Evolutionary conservation across 345 rosid genomes (phyloP), one percentile per base, ranked within the genome.

Genomic region (Turnera subulata): DNA sequence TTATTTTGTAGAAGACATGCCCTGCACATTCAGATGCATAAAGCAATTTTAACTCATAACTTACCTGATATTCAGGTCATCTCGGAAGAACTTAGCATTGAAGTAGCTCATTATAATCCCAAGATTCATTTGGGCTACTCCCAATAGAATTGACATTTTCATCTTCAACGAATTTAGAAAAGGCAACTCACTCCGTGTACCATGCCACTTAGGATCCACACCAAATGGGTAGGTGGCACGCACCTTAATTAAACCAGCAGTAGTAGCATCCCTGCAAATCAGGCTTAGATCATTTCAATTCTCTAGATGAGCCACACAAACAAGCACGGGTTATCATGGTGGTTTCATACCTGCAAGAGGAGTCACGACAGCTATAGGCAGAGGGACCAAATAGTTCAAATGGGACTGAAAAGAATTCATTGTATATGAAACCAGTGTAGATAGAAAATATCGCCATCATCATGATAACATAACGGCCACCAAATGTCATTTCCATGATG

Each of bases 91-190:
- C 64, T 50, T 70, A 61, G 97, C 99, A 76, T 93, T 93, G 72
- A 78, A 84, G 76, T 71, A 93, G 72, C 99, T 93, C 80, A 89
- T 62, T 33, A 89, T 65, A 62, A 85, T 84, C 59, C 97, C 99
- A 40, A 93, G 99, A 78, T 93, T 87, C 99, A 93, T 93, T 69
- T 93, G 97, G 56, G 92, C 70, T 59, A 93, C 97, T 74, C 99
- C 99, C 46, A 89, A 72, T 51, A 89, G 88, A 66, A 93, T 93
- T 29, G 99, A 93, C 99, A 93, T 89, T 82, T 93, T 93, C 99
- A 93, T 93, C 88, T 93, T 93, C 66, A 93, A 75, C 7, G 99
- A 93, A 77, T 89, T 93, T 37, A 93, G 82, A 77, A 82, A 93
- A 32, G 99, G 97, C 32, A 93, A 74, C 77, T 93, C 97, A 6